phyloP scores from a whole-genome alignment of 2,329 filamentous ascomycete species.

The Colletotrichum chrysophilum region DNA sequence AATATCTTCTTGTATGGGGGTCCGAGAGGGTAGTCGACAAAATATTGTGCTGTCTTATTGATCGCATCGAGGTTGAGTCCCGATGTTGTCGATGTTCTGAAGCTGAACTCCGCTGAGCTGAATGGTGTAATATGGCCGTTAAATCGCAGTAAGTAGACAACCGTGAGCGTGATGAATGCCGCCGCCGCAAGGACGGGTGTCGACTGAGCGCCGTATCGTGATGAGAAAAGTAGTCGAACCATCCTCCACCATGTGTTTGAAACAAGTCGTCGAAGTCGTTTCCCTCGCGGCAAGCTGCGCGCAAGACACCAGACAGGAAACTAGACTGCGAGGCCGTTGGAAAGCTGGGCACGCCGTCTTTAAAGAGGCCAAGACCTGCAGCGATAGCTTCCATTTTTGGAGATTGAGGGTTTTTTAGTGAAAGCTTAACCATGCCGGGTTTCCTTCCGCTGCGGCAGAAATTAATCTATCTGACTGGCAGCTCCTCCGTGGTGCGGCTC shows the following conservation, averaged over 20 bases:
- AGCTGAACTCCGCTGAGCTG: neutral
- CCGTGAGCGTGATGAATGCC: neutral
- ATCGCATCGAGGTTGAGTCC: slow-evolving; percentile 17
- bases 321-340: no score
- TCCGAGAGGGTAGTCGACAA: slow-evolving; percentile 31
- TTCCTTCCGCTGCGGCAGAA: neutral
- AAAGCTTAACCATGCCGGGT: slow-evolving; percentile 1
- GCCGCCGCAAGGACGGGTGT: neutral
- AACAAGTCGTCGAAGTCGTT: neutral
- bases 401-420: neutral
- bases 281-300: neutral
- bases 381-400: neutral
- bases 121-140: slow-evolving; percentile 1
- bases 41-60: slow-evolving; percentile 18
- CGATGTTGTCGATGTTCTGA: neutral
- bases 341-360: neutral
- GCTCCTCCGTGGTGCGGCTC: neutral
- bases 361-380: neutral
- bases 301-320: neutral
- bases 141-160: slow-evolving; percentile 6
- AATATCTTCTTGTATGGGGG: slow-evolving; percentile 35
- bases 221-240: neutral
- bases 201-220: slow-evolving; percentile 3
- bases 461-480: slow-evolving; percentile 1
- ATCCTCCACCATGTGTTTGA: neutral